Evolutionary conservation across 1,284 basidiomycete genomes (phyloP).

Genomic region (Ustilago xerochloae): DNA sequence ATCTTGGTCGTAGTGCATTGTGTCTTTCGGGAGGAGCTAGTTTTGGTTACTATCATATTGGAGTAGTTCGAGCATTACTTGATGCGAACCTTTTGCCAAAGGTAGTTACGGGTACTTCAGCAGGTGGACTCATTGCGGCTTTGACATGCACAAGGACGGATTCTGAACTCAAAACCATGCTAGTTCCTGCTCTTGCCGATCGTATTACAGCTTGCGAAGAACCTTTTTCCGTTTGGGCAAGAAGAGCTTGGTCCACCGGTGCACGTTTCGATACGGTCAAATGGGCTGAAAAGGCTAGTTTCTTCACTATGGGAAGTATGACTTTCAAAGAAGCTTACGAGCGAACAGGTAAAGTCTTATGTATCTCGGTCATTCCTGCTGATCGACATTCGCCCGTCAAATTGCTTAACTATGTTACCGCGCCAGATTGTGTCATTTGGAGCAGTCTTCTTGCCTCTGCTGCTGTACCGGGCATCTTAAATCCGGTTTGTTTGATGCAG

Average conservation of each 20-base stretch:
- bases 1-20: constrained; percentile 88
- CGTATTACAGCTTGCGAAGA: constrained; percentile 93
- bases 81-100: constrained; percentile 87
- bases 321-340: constrained; percentile 96
- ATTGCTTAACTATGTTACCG: constrained; percentile 92
- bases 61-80: constrained; percentile 90
- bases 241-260: constrained; percentile 85
- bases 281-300: constrained; percentile 82
- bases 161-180: constrained; percentile 80
- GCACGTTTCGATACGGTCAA: constrained; percentile 89
- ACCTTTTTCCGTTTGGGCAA: constrained; percentile 74
- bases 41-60: constrained; percentile 89
- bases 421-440: constrained; percentile 82
- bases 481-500: constrained; percentile 84
- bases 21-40: constrained; percentile 93
- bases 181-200: constrained; percentile 73
- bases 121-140: constrained; percentile 80
- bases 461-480: constrained; percentile 69
- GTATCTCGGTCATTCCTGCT: constrained; percentile 92
- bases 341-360: constrained; percentile 86
- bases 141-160: constrained; percentile 88
- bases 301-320: constrained; percentile 92
- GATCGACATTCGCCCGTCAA: constrained; percentile 93
- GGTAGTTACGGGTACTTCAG: constrained; percentile 88
- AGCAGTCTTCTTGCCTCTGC: constrained; percentile 69